Base-by-base conservation (phyloP, 495 filamentous ascomycete genomes). In the Neurospora sublineolata region DNA sequence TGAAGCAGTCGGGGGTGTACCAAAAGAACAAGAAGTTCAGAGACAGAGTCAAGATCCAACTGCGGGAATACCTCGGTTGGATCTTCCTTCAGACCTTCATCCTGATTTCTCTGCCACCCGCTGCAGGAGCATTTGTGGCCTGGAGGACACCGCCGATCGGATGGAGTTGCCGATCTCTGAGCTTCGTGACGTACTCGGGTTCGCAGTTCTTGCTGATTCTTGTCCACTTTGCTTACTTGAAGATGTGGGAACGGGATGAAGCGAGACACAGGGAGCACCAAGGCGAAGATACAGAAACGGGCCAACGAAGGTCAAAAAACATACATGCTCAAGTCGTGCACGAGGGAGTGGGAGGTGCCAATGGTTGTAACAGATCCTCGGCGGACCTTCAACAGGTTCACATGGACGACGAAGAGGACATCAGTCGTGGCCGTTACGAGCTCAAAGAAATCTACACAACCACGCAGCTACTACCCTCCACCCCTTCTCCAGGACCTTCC, bases 131-230 rank as follows among this genome's bases (percentile, higher is more conserved):
- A 27, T 6, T 73, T 11, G 78, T 80, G 11, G 79, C 80, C n/a
- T 84, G 79, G 38, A 74, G 75, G 39, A 86, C 82, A 37, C 83
- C 80, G 20, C 74, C 78, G 23, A 69, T 76, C n/a, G 84, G 83
- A 10, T 70, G 84, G 1, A 79, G 79, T 3, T 86, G 84, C 38
- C 76, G 84, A 7, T 78, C 75, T 14, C 67, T 85, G 18, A 84
- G 79, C 8, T 81, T 83, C 39, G 68, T 83, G 1, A 69, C 84
- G 12, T 86, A 85, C 44, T 77, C 76, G 39, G 73, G 77, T 7
- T 76, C 76, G 38, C 84, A 86, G 68, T 68, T 80, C 8, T 74
- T 73, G 37, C 77, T 82, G 67, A 79, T 82, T 44, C 40, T 73
- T 3, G 70, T 83, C 4, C 84, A 77, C 75, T 74, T 72, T 23